Evolutionary conservation across 208 protist genomes (phyloP), one percentile per base, ranked within the genome.

Genomic region (Trypanosoma avium): DNA sequence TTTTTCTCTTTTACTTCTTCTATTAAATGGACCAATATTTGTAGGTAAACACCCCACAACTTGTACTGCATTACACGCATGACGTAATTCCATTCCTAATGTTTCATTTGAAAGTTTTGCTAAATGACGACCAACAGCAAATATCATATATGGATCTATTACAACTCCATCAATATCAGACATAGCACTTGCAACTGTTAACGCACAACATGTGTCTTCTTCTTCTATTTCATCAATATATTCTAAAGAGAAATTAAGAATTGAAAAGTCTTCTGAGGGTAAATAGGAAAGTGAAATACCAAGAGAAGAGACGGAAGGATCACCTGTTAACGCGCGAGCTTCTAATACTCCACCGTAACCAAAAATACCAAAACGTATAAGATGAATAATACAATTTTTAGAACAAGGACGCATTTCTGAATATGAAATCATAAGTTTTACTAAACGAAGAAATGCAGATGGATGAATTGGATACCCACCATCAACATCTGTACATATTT

Each of bases 91-190:
- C 70, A 90, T 79, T 48, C 89, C 89, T 15, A 93, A 24, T 5
- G 70, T 69, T 6, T 42, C 19, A 17, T 53, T 4, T 4, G 71
- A 53, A 43, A 82, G 71, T 22, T 82, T 67, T 29, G 69, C 67
- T 26, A 95, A 62, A 6, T 88, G 67, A 5, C 89, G 74, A 2
- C 79, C 84, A 40, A 85, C 69, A 21, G 89, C 78, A 63, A 88
- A 93, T 27, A 95, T 67, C 36, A 92, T 77, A 64, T 92, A 95
- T 12, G 89, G 89, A 56, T 95, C 89, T 55, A 95, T 91, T n/a
- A 72, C 36, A 15, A 83, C 61, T 4, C 78, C 79, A 35, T 92
- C 89, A 40, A 90, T 88, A 67, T 92, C 86, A 2, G 70, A 66
- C 73, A 95, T 79, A 1, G 67, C 73, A 60, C 86, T 93, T 15